Evolutionary conservation across 768 basidiomycete genomes (phyloP), one percentile per base, ranked within the genome.

Genomic region (Hemileccinum rubropunctum): DNA sequence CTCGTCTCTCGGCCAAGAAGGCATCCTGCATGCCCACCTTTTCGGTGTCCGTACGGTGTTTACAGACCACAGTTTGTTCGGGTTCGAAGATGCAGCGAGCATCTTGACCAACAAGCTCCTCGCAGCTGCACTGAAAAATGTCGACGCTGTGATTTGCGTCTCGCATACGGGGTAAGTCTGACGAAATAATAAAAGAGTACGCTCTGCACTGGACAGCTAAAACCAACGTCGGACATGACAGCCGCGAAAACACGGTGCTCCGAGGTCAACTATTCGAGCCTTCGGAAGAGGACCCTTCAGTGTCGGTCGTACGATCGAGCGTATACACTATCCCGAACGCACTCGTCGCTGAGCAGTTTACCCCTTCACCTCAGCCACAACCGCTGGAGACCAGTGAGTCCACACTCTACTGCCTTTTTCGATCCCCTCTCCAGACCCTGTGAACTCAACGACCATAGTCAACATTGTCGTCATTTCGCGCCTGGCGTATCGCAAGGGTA

Each of bases 101-200:
- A 95, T 99, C 35, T 74, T 98, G 56, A 98, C 97, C 6, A 99
- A 99, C 73, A 99, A 99, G 67, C 79, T 99, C 30, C 74, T 98
- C 35, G 88, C 82, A 11, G 93, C 82, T 4, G 86, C 89, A 2
- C 72, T 99, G 61, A 81, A 84, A 52, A 94, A 95, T 63, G 91
- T 95, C 0, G 95, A 98, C 58, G 92, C 87, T 0, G 91, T 90
- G 1, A 94, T 98, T 21, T 98, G 94, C 58, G 97, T 98, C 42
- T 95, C 93, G 8, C 89, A 98, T 69, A 98, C 95, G 0, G 93
- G 95, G 95, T 92, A 62, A 46, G 82, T 62, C 4, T 23, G 23
- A 12, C 2, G 14, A 11, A 10, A 17, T 4, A 30, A 30, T 9
- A 8, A 4, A 28, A 8, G 28, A 14, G 8, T 8, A 20, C 36